Percentiles rank a stretch among this genome's conserved stretches.
These are phyloP conservation scores for Macrotyloma uniflorum DNA, from an alignment of 306 rosid species.

Conservation along the genomic window DNA sequence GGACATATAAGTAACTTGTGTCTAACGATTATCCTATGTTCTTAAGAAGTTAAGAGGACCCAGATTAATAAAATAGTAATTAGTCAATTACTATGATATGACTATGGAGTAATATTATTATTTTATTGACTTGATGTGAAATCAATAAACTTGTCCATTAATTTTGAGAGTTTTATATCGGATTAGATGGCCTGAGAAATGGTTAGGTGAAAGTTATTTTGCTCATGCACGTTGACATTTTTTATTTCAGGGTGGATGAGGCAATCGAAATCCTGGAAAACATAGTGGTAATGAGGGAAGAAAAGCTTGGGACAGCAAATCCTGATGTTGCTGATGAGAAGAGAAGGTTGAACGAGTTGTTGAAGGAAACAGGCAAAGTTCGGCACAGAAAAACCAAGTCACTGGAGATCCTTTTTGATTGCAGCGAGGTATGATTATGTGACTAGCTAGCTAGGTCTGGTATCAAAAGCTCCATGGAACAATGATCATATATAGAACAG, in stretches of 20 bases:
- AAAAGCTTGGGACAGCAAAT: constrained; percentile 93
- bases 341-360: constrained; percentile 77
- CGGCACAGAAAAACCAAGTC: constrained; percentile 70
- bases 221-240: constrained; percentile 5
- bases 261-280: constrained; percentile 83
- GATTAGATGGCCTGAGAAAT: not conserved
- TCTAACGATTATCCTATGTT: no score
- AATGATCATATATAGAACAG: not conserved
- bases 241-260: constrained; percentile 72
- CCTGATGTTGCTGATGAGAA: constrained; percentile 92
- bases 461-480: constrained; percentile 23
- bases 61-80: no score
- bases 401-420: constrained; percentile 78
- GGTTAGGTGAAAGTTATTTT: constrained; percentile 12
- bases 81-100: no score
- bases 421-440: constrained; percentile 25
- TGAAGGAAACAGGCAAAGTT: constrained; percentile 89
- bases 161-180: not conserved
- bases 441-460: constrained; percentile 26
- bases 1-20: not conserved
- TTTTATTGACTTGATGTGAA: not conserved
- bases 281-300: constrained; percentile 77
- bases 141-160: not conserved
- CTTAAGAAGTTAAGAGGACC: no score
- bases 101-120: not conserved